These are phyloP conservation scores for Apophysomyces trapeziformis DNA, from an alignment of 371 early-diverging fungal species.

Conservation along the genomic window DNA sequence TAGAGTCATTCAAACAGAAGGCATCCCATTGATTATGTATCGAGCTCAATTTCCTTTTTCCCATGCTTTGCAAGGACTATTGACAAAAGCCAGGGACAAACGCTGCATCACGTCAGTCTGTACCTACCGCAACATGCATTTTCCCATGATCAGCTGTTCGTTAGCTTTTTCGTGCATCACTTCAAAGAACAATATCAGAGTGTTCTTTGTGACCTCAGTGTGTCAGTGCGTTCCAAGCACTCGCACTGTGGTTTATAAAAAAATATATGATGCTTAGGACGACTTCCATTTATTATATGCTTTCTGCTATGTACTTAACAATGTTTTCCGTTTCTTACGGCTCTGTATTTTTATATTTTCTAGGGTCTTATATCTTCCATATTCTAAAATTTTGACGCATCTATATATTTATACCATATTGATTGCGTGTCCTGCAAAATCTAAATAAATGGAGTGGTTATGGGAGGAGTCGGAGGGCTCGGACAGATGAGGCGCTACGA, in stretches of 20 bases:
- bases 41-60: slow-evolving; percentile 23
- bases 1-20: not conserved
- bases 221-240: not conserved
- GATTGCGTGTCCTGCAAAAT: too few relatives aligned
- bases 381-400: not conserved
- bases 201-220: not conserved
- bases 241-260: slow-evolving; percentile 10
- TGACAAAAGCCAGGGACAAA: slow-evolving; percentile 35
- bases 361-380: not conserved
- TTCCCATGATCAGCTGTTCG: slow-evolving; percentile 21
- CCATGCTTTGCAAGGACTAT: slow-evolving; percentile 31
- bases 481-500: too few relatives aligned
- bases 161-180: slow-evolving; percentile 22
- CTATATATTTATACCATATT: too few relatives aligned
- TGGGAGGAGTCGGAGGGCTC: too few relatives aligned
- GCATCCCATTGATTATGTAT: not conserved
- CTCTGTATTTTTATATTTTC: not conserved
- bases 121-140: slow-evolving; percentile 19
- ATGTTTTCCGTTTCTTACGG: not conserved
- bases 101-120: slow-evolving; percentile 20
- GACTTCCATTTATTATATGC: too few relatives aligned
- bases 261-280: not conserved
- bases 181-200: not conserved
- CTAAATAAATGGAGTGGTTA: too few relatives aligned
- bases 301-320: not conserved